phyloP scores from a whole-genome alignment of 2,329 filamentous ascomycete genomes.

The Raffaelea deltoideospora region DNA sequence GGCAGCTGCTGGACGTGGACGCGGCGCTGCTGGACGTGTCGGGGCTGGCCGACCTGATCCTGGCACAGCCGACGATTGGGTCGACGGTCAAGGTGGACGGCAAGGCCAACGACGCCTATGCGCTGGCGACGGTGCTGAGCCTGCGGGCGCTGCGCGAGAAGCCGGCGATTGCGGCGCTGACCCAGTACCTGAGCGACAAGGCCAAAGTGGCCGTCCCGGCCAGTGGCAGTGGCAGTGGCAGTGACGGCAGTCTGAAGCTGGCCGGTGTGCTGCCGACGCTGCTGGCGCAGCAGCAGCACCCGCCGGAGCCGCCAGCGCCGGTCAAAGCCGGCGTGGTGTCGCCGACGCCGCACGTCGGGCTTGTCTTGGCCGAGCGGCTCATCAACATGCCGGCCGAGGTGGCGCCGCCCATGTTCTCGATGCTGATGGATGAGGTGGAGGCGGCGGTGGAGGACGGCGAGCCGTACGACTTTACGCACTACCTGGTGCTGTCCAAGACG shows the following conservation, averaged over 20 bases:
- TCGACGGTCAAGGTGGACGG: slow-evolving; percentile 97
- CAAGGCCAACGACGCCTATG: slow-evolving; percentile 82
- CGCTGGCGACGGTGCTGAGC: slow-evolving; percentile 80
- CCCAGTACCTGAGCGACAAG: slow-evolving; percentile 52
- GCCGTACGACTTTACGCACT: slow-evolving; percentile 86
- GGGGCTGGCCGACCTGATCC: slow-evolving; percentile 64
- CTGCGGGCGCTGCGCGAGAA: slow-evolving; percentile 64
- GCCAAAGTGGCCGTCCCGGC: slow-evolving; percentile 38
- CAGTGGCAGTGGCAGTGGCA: too few species aligned
- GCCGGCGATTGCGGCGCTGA: slow-evolving; percentile 54
- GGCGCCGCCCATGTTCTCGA: slow-evolving; percentile 83
- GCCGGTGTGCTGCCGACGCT: slow-evolving; percentile 24
- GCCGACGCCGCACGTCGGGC: slow-evolving; percentile 44
- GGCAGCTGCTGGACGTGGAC: slow-evolving; percentile 87
- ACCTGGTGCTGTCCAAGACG: slow-evolving; percentile 80
- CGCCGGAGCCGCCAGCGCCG: slow-evolving; percentile 16
- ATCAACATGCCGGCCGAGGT: slow-evolving; percentile 96
- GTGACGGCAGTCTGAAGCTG: too few species aligned
- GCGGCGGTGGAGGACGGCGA: slow-evolving; percentile 82
- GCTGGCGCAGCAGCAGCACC: slow-evolving; percentile 21
- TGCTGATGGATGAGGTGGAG: slow-evolving; percentile 82
- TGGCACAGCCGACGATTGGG: slow-evolving; percentile 75
- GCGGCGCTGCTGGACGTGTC: slow-evolving; percentile 76
- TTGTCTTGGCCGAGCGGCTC: slow-evolving; percentile 81
- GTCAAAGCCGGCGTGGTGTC: slow-evolving; percentile 13